Evolutionary conservation across 495 filamentous ascomycete species (phyloP).

Genomic region (Thermothielavioides terrestris): DNA sequence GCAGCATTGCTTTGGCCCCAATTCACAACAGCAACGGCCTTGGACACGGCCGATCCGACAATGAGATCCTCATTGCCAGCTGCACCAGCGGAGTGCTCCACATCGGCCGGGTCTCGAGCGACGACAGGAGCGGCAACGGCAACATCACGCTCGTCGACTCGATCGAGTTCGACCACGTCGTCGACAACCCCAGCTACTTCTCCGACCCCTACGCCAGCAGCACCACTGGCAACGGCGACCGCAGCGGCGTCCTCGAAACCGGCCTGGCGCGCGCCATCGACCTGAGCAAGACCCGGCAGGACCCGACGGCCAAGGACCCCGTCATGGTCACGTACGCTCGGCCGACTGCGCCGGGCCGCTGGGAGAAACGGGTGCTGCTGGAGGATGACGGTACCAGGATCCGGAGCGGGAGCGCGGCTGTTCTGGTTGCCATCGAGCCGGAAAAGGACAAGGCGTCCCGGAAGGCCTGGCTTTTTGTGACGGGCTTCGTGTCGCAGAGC

Average conservation of each 20-base stretch:
- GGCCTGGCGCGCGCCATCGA: constrained; percentile 38
- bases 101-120: constrained; percentile 23
- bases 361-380: constrained; percentile 44
- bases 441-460: constrained; percentile 19
- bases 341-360: constrained; percentile 10
- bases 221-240: constrained; percentile 41
- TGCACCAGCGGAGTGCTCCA: constrained; percentile 26
- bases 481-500: constrained; percentile 46
- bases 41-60: constrained; percentile 38
- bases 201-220: constrained; percentile 41
- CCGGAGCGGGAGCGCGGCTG: constrained; percentile 43
- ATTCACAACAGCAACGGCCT: constrained; percentile 51
- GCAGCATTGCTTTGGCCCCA: constrained; percentile 32
- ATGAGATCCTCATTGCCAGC: constrained; percentile 43
- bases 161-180: constrained; percentile 34
- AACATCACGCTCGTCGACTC: constrained; percentile 37
- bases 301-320: constrained; percentile 35
- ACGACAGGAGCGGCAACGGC: constrained; percentile 27
- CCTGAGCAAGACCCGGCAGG: constrained; percentile 22
- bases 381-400: constrained; percentile 50
- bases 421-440: constrained; percentile 46
- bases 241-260: constrained; percentile 48
- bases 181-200: constrained; percentile 54
- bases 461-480: constrained; percentile 50
- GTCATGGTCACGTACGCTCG: constrained; percentile 43